Conservation (phyloP, 1,139 yeast genomes). For the Taphrina betulina region DNA sequence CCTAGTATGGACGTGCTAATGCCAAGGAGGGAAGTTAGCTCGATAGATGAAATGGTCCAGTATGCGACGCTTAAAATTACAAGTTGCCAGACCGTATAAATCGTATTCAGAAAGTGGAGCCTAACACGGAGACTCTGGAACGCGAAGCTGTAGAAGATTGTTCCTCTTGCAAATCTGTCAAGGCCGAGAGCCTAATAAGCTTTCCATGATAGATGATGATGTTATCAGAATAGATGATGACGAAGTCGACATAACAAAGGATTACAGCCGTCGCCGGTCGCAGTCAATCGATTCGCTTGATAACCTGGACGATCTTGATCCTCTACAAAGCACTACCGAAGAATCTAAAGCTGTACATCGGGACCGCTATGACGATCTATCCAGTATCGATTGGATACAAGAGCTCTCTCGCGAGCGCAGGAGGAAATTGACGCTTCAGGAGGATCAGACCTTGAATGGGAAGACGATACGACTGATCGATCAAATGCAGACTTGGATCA, state of each 20-base stretch:
- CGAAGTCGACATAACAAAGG: constrained; percentile 5
- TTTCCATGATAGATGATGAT: too few species aligned
- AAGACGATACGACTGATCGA: constrained; percentile 9
- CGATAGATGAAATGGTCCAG: too few species aligned
- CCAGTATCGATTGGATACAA: constrained; percentile 21
- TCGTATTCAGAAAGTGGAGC: too few species aligned
- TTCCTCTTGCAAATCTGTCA: too few species aligned
- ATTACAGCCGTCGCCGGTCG: not conserved
- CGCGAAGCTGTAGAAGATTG: too few species aligned
- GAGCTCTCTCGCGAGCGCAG: constrained; percentile 5
- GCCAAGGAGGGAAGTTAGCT: too few species aligned
- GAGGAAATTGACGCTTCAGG: not conserved
- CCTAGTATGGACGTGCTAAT: too few species aligned
- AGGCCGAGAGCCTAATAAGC: too few species aligned
- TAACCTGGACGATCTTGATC: not conserved
- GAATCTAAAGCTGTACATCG: not conserved
- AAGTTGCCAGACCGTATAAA: too few species aligned
- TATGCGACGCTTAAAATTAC: too few species aligned
- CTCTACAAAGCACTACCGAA: not conserved
- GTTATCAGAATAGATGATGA: too few species aligned
- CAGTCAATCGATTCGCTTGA: constrained; percentile 13
- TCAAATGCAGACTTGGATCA: constrained; percentile 15
- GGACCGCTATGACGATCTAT: constrained; percentile 5
- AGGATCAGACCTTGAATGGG: constrained; percentile 20
- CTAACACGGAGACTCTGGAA: too few species aligned